Evolutionary conservation across 192 early-diverging fungal species (phyloP), one percentile per base, ranked within the genome.

Genomic region (Chytriomyces sp.): DNA sequence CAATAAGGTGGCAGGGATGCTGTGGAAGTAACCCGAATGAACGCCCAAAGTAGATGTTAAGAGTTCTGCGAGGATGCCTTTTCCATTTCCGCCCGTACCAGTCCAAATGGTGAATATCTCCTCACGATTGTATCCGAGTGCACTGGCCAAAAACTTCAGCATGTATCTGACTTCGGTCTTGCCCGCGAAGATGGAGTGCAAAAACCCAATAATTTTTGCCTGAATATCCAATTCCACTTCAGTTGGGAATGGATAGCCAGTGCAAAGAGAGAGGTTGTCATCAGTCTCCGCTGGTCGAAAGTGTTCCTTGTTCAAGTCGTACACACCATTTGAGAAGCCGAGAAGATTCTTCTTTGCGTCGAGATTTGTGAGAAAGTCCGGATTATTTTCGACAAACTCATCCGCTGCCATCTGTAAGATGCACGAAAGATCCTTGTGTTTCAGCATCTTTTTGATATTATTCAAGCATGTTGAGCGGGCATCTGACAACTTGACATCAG

Each of bases 41-140:
- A n/a, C n/a, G 8, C 18, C 9, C 9, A 53, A 18, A 18, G 50
- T 53, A 53, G 50, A 53, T n/a, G n/a, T n/a, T n/a, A n/a, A n/a
- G n/a, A n/a, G n/a, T n/a, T n/a, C n/a, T n/a, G n/a, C n/a, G n/a
- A n/a, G n/a, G n/a, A n/a, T n/a, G n/a, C n/a, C n/a, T n/a, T n/a
- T n/a, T n/a, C n/a, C n/a, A n/a, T n/a, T n/a, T 18, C 8, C 24
- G 9, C 62, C 62, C 9, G 9, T 64, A 8, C 62, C 62, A 64
- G 62, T 64, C 18, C 62, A 64, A 8, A 64, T 24, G 24, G 62
- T 64, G 26, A 64, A 64, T 8, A 26, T 16, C 26, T 64, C 62
- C 8, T 64, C 62, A 9, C 24, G 62, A 24, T 64, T 64, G 24
- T 64, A 64, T 16, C 62, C 62, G 7, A 64, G 24, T 18, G 11